Conservation (phyloP, 345 rosid species). For the Salix brachista region DNA sequence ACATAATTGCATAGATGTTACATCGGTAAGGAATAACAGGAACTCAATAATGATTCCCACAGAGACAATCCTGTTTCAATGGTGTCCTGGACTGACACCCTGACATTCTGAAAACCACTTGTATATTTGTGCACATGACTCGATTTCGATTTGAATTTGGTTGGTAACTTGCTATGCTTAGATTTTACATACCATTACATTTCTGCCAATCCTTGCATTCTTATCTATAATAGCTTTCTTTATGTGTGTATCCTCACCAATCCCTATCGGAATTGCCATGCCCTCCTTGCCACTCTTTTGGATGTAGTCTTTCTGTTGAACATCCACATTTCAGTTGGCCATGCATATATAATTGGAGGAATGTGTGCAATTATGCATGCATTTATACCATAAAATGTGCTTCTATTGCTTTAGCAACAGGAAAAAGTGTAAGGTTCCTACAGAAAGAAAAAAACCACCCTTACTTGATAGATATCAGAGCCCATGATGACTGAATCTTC, state of each 20-base stretch:
- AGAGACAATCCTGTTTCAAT: background rate
- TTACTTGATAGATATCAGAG: conserved; percentile 68
- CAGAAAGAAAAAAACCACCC: background rate
- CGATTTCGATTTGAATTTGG: background rate
- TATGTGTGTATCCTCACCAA: conserved; percentile 55
- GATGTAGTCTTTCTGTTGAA: conserved; percentile 27
- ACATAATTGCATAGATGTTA: background rate
- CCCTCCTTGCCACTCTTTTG: conserved; percentile 15
- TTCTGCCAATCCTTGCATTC: conserved; percentile 76
- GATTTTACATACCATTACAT: conserved; percentile 42
- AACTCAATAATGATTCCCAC: background rate
- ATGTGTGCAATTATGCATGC: background rate
- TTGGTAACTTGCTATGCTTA: background rate
- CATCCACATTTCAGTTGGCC: background rate
- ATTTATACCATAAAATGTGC: background rate
- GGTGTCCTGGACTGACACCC: background rate
- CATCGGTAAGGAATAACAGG: background rate
- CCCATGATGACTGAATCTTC: conserved; percentile 83
- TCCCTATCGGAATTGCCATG: conserved; percentile 49
- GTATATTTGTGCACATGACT: background rate
- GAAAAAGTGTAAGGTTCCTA: background rate
- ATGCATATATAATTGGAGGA: background rate
- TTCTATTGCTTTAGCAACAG: background rate
- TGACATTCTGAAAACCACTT: background rate
- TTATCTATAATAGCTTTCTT: conserved; percentile 67